phyloP scores from a whole-genome alignment of 129 eudicot genomes.

The Lactuca saligna region DNA sequence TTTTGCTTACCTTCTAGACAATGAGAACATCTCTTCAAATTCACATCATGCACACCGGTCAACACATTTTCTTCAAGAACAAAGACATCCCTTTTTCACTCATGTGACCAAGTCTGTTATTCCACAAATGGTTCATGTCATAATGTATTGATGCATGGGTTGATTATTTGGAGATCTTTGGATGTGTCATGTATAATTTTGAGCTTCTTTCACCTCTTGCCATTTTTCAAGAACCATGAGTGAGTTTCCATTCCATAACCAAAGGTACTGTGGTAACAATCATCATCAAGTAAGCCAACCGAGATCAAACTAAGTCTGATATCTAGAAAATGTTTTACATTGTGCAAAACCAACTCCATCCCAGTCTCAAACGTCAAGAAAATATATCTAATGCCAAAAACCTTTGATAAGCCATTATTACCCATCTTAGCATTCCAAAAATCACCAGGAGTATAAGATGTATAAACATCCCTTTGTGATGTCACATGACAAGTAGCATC shows the following conservation, averaged over 20 bases:
- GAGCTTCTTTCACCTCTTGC: background rate
- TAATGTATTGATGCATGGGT: background rate
- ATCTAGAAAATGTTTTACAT: background rate
- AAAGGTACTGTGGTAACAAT: background rate
- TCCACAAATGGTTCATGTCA: background rate
- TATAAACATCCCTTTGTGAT: background rate
- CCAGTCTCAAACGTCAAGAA: constrained; percentile 8
- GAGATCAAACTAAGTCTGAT: background rate
- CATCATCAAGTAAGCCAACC: background rate
- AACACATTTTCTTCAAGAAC: background rate
- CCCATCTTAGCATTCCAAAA: background rate
- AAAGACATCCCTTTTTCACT: background rate
- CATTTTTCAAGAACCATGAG: background rate
- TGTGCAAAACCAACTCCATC: constrained; percentile 1
- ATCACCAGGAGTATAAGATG: background rate
- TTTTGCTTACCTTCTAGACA: background rate
- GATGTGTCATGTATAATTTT: background rate
- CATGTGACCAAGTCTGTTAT: background rate
- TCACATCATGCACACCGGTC: background rate
- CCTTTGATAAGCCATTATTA: background rate
- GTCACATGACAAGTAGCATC: background rate
- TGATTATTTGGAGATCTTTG: background rate
- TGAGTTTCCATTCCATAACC: background rate
- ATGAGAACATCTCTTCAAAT: constrained; percentile 4
- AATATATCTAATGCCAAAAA: background rate